Conservation (phyloP, 768 basidiomycete genomes). For the Candolleomyces eurysporus region DNA sequence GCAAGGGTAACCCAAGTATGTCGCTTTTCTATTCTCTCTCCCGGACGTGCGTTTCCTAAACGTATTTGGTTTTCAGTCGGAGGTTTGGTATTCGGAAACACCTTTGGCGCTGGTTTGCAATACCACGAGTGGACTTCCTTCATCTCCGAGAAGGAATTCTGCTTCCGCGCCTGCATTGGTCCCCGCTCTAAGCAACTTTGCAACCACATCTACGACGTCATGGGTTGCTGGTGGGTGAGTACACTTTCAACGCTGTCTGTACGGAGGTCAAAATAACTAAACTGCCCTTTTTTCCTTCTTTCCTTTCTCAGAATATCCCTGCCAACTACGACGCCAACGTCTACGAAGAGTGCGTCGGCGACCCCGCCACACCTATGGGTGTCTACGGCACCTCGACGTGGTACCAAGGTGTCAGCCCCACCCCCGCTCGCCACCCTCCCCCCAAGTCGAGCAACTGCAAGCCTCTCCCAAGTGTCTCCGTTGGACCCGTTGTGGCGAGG, state of each 20-base stretch:
- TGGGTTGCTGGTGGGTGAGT: conserved; percentile 51
- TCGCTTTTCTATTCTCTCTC: background rate
- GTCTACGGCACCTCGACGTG: conserved; percentile 69
- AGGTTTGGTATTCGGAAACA: conserved; percentile 66
- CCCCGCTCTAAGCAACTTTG: conserved; percentile 51
- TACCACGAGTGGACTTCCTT: conserved; percentile 85
- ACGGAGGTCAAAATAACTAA: background rate
- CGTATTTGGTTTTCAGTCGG: conserved; percentile 45
- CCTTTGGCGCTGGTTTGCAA: conserved; percentile 49
- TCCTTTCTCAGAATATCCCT: conserved; percentile 44
- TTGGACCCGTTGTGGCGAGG: background rate
- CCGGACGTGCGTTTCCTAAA: background rate
- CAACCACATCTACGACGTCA: conserved; percentile 56
- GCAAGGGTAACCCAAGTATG: conserved; percentile 44
- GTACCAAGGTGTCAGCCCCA: conserved; percentile 57
- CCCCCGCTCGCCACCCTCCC: conserved; percentile 53
- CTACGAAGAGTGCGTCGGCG: conserved; percentile 2
- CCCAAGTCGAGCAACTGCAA: conserved; percentile 64
- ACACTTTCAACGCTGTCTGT: background rate
- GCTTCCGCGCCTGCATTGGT: conserved; percentile 67
- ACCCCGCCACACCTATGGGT: conserved; percentile 51
- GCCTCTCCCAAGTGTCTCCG: conserved; percentile 41
- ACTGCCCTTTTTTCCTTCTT: background rate
- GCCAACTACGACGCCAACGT: conserved; percentile 46
- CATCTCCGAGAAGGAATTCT: conserved; percentile 58